These are phyloP conservation scores for Cairneyella variabilis DNA, from an alignment of 495 filamentous ascomycete species.

Conservation along the genomic window DNA sequence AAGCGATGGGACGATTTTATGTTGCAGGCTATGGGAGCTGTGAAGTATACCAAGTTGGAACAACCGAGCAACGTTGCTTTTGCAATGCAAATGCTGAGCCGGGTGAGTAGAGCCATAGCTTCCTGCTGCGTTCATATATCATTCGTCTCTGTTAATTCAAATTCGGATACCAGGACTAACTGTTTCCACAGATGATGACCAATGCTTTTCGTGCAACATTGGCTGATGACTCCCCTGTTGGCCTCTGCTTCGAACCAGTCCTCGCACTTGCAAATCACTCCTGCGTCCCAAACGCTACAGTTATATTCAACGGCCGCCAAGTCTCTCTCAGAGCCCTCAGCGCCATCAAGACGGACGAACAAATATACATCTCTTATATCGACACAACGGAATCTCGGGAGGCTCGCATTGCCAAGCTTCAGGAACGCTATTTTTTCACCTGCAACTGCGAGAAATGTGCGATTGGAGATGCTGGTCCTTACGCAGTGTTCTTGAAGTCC, in stretches of 20 bases:
- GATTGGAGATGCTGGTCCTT: slow-evolving; percentile 9
- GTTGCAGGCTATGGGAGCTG: slow-evolving; percentile 42
- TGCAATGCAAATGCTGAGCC: slow-evolving; percentile 38
- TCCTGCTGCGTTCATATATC: no score
- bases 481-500: slow-evolving; percentile 5
- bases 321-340: slow-evolving; percentile 36
- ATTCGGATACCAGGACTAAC: neutral
- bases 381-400: slow-evolving; percentile 15
- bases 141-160: neutral
- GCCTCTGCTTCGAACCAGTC: slow-evolving; percentile 35
- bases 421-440: slow-evolving; percentile 20
- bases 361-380: slow-evolving; percentile 49
- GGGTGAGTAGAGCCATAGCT: no score
- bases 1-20: slow-evolving; percentile 35
- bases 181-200: slow-evolving; percentile 20
- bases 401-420: slow-evolving; percentile 9
- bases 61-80: slow-evolving; percentile 25
- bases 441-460: slow-evolving; percentile 23
- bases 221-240: slow-evolving; percentile 11
- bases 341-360: slow-evolving; percentile 40
- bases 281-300: slow-evolving; percentile 46
- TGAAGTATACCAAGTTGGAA: slow-evolving; percentile 33
- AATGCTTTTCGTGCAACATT: slow-evolving; percentile 25
- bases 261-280: slow-evolving; percentile 52
- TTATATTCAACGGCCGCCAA: slow-evolving; percentile 40